Conservation (phyloP, 2,329 filamentous ascomycete species). For the Aspergillus niger region DNA sequence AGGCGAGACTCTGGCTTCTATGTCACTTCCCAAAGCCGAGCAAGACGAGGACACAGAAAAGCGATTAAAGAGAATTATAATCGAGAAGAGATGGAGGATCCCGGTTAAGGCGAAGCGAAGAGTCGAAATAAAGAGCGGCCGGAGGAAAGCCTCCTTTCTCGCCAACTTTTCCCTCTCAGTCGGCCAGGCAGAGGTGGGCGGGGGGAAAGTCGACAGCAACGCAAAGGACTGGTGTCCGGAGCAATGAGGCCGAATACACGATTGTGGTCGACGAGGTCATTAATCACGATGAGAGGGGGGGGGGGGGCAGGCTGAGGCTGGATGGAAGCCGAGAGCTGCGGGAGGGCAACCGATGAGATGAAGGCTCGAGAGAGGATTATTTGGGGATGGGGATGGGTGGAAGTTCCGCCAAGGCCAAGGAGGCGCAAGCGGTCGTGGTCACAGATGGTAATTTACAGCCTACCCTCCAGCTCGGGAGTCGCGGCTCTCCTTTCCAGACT, state of each 20-base stretch:
- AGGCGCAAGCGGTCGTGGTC: conserved; percentile 36
- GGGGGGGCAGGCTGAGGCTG: conserved; percentile 14
- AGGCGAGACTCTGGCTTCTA: conserved; percentile 7
- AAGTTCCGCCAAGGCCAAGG: conserved; percentile 38
- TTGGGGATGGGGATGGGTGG: conserved; percentile 33
- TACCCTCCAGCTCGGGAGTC: conserved; percentile 20
- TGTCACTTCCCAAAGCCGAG: conserved; percentile 5
- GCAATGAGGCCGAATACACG: conserved; percentile 28
- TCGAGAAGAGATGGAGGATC: conserved; percentile 21
- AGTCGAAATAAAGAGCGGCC: conserved; percentile 41
- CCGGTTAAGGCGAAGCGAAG: conserved; percentile 6
- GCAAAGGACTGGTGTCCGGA: conserved; percentile 27
- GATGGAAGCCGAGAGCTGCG: conserved; percentile 20
- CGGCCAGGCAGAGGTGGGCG: conserved; percentile 35
- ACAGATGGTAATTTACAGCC: conserved; percentile 30
- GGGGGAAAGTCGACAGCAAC: conserved; percentile 30
- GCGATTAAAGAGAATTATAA: conserved; percentile 14
- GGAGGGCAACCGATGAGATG: conserved; percentile 25
- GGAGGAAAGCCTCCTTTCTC: conserved; percentile 47
- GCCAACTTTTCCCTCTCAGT: conserved; percentile 36
- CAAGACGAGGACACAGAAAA: conserved; percentile 6
- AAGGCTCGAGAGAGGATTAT: conserved; percentile 26
- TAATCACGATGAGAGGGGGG: conserved; percentile 25
- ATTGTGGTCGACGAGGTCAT: conserved; percentile 31
- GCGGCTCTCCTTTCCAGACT: conserved; percentile 16